These are phyloP conservation scores for Schizophyllum commune DNA, from an alignment of 1,284 basidiomycete species.

Conservation along the genomic window DNA sequence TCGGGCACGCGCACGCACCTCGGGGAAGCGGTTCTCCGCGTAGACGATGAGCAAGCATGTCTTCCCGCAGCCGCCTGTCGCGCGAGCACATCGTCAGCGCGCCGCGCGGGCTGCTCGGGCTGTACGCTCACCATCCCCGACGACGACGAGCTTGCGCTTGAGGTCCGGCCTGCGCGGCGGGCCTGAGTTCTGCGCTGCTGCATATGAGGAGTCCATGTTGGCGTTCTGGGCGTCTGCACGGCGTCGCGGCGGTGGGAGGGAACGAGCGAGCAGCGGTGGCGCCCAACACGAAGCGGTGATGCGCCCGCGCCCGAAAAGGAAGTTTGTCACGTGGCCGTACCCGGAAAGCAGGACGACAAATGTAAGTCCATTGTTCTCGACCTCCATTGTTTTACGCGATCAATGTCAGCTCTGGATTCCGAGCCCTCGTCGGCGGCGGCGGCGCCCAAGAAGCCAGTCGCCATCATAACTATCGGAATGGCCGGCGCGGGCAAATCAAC, in stretches of 20 bases:
- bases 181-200: background rate
- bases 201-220: background rate
- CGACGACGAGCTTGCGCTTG: conserved; percentile 87
- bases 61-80: conserved; percentile 72
- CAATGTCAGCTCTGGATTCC: background rate
- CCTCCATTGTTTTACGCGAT: background rate
- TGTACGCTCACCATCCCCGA: conserved; percentile 70
- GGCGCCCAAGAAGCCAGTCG: conserved; percentile 32
- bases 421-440: background rate
- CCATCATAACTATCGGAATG: conserved; percentile 90
- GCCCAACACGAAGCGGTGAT: background rate
- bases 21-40: conserved; percentile 95
- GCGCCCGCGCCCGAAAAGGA: background rate
- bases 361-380: background rate
- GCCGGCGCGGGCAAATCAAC: conserved; percentile 96
- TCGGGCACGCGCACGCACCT: conserved; percentile 47
- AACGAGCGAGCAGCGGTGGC: background rate
- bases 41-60: conserved; percentile 93
- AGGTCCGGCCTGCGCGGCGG: conserved; percentile 54
- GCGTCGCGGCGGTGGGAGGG: background rate
- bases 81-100: conserved; percentile 10
- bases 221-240: background rate
- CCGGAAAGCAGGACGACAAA: background rate
- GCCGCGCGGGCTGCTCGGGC: conserved; percentile 23
- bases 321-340: background rate